Base-by-base conservation (phyloP, 2,329 filamentous ascomycete species). In the Colletotrichum gigasporum region DNA sequence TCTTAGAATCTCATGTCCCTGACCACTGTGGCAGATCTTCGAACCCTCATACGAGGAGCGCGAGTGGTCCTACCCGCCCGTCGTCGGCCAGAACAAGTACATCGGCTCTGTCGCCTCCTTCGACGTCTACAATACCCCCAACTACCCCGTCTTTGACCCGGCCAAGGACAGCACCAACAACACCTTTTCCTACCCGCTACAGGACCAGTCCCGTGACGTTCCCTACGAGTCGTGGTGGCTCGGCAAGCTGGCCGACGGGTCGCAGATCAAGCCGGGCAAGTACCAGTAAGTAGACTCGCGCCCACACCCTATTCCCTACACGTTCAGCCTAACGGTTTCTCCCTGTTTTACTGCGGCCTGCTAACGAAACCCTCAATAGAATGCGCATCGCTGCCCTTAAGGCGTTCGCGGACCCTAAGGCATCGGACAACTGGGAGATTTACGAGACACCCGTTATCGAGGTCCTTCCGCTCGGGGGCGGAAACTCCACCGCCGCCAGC, bases 21-120 rank as follows among this genome's bases (percentile, higher is more conserved):
- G 18, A 56, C 26, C 22, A 2, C n/a, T 5, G 7, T 16, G 7
- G 5, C 20, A 68, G 66, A 78, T 83, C 32, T 82, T 79, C 59
- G 73, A 78, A 4, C 66, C 65, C 6, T 70, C 70, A 7, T 83
- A 77, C 74, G 71, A 71, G 2, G 78, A 82, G 57, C 66, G 68
- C 2, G 69, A 77, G 22, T 83, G 81, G 81, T 55, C 69, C 4
- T 82, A 81, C 54, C 82, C 82, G 2, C 80, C 76, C 0, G 68
- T 73, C 5, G 66, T 74, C 9, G 80, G 79, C 37, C 45, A 76
- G 50, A 71, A 72, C 20, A 76, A 76, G 26, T 83, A 76, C 57
- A 66, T 83, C 52, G 81, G 82, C 32, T 78, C 79, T 2, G 79
- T 78, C 4, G 78, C 79, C 5, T 75, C 74, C 22, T 65, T 63